Evolutionary conservation across 306 rosid species (phyloP).

Genomic region (Adenanthera pavonina): DNA sequence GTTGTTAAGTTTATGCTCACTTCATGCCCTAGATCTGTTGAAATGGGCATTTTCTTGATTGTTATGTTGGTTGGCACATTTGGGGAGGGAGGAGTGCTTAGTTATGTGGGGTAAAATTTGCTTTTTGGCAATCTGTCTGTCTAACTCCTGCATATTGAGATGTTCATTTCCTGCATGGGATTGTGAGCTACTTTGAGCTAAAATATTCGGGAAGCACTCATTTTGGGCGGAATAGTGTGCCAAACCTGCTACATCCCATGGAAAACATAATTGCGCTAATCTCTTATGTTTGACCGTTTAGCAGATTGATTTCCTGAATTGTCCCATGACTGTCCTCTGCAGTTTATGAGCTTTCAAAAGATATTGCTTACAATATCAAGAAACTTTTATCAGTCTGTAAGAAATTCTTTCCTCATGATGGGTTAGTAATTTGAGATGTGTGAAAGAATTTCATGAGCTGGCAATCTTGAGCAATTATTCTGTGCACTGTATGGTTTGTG

Average conservation of each 20-base stretch:
- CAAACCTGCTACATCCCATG: background rate
- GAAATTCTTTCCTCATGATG: constrained; percentile 17
- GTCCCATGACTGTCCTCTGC: background rate
- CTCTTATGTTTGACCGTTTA: background rate
- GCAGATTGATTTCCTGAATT: background rate
- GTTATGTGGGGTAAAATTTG: background rate
- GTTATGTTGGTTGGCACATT: background rate
- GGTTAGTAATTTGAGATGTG: constrained; percentile 23
- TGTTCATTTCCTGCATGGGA: constrained; percentile 15
- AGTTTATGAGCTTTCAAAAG: background rate
- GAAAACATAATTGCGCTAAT: background rate
- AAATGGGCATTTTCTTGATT: background rate
- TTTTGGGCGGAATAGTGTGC: background rate
- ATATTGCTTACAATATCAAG: constrained; percentile 10
- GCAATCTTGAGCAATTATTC: background rate
- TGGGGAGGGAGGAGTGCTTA: background rate
- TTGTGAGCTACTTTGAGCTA: background rate
- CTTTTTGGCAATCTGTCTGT: background rate
- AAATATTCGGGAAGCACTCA: background rate
- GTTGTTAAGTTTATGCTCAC: background rate
- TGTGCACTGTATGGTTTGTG: background rate
- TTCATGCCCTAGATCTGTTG: constrained; percentile 25
- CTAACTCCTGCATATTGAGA: constrained; percentile 16
- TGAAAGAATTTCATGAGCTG: constrained; percentile 1
- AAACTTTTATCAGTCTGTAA: constrained; percentile 13